A percentile compares a stretch with the other conserved stretches of the same genome.
Conservation (phyloP, 164 flowering plant species). For the Annona cherimola region DNA sequence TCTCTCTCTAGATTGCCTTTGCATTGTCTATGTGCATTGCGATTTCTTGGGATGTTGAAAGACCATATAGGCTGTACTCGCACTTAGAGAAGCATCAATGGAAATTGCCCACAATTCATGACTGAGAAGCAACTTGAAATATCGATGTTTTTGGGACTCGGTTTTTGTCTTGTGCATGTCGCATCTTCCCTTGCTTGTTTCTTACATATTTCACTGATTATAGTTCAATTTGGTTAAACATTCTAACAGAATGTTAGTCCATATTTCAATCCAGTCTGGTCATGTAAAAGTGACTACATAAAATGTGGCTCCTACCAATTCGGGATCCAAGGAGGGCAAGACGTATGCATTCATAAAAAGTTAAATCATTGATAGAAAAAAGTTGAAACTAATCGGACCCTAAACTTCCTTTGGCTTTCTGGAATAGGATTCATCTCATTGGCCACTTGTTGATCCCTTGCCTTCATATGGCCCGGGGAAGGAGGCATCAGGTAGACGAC, state of each 20-base stretch:
- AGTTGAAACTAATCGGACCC: background rate
- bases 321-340: too few species aligned
- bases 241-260: too few species aligned
- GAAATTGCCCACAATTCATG: background rate
- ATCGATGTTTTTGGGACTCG: background rate
- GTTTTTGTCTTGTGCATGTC: background rate
- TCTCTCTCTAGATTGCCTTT: too few species aligned
- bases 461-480: conserved; percentile 89
- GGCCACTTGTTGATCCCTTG: conserved; percentile 62
- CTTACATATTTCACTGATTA: background rate
- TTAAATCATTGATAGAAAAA: too few species aligned
- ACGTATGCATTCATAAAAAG: too few species aligned
- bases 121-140: background rate
- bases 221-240: background rate
- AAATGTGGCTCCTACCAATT: too few species aligned
- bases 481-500: conserved; percentile 68
- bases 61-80: too few species aligned
- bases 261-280: too few species aligned
- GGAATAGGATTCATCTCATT: conserved; percentile 50
- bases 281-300: too few species aligned
- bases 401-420: background rate
- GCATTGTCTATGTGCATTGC: too few species aligned
- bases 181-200: background rate
- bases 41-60: too few species aligned
- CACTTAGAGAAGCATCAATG: too few species aligned